A percentile compares a stretch with the other conserved stretches of the same genome.
Evolutionary conservation across 164 flowering plant genomes (phyloP).

Genomic region (Annona cherimola): DNA sequence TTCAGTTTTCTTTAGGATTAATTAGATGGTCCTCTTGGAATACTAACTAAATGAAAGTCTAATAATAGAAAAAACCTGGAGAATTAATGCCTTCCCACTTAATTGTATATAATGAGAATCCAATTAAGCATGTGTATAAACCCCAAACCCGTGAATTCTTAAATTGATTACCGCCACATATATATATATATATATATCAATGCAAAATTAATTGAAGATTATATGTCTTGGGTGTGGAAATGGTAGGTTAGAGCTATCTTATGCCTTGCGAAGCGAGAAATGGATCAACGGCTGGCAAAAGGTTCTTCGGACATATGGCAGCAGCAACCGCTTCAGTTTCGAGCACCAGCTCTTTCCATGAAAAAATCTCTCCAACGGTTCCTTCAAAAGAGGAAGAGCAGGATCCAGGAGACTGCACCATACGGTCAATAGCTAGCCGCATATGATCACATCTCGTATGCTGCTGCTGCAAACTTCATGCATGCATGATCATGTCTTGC

Average conservation of each 20-base stretch:
- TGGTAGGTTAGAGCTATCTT: constrained; percentile 49
- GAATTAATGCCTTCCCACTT: no score
- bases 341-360: constrained; percentile 35
- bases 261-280: constrained; percentile 32
- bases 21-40: no score
- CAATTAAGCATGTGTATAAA: no score
- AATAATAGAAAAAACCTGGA: no score
- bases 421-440: not conserved
- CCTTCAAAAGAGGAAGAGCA: constrained; percentile 45
- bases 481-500: not conserved
- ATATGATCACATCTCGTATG: not conserved
- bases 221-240: not conserved
- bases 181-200: no score
- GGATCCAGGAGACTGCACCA: constrained; percentile 33
- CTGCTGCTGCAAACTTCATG: not conserved
- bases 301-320: not conserved
- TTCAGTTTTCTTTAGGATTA: not conserved
- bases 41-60: no score
- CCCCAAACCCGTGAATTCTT: no score
- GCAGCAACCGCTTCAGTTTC: constrained; percentile 5
- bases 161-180: no score
- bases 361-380: constrained; percentile 52
- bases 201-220: no score
- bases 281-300: constrained; percentile 7
- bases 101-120: no score